Conservation (phyloP, 768 basidiomycete species). For the Serendipita sp. region DNA sequence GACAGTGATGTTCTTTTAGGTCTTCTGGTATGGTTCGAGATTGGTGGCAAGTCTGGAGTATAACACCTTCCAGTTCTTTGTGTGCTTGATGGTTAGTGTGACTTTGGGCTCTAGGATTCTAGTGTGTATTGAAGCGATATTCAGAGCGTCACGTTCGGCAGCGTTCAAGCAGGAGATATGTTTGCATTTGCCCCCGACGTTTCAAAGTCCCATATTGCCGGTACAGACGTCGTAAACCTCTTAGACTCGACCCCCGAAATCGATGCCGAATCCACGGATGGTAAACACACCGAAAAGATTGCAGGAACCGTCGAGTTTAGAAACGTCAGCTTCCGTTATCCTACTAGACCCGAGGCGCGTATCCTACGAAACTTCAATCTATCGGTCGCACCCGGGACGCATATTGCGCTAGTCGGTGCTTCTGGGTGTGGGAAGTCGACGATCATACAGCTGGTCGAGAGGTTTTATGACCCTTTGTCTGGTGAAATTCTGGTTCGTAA, state of each 20-base stretch:
- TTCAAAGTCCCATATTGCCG: constrained; percentile 24
- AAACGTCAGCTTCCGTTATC: constrained; percentile 25
- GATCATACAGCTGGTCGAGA: constrained; percentile 16
- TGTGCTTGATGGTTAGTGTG: constrained; percentile 19
- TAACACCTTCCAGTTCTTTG: constrained; percentile 22
- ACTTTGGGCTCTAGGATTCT: too few relatives aligned
- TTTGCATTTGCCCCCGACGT: constrained; percentile 25
- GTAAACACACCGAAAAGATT: constrained; percentile 19
- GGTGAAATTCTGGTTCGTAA: constrained; percentile 14
- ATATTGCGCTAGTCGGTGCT: constrained; percentile 18
- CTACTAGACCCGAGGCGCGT: constrained; percentile 21
- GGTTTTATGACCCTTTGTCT: constrained; percentile 18
- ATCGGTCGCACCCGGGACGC: constrained; percentile 13
- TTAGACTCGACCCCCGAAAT: constrained; percentile 22
- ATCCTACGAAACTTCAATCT: constrained; percentile 18
- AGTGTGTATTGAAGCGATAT: neutral
- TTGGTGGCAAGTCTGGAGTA: constrained; percentile 17
- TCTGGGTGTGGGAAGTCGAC: constrained; percentile 17
- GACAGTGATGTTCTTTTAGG: neutral
- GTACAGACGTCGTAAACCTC: constrained; percentile 21
- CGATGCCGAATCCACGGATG: constrained; percentile 24
- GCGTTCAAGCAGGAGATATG: constrained; percentile 27
- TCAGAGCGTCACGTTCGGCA: constrained; percentile 14
- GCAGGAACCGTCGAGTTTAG: constrained; percentile 22
- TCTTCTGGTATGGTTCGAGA: constrained; percentile 14